Evolutionary conservation across 139 green algal genomes (phyloP).

Genomic region (Edaphochlamys debaryana): DNA sequence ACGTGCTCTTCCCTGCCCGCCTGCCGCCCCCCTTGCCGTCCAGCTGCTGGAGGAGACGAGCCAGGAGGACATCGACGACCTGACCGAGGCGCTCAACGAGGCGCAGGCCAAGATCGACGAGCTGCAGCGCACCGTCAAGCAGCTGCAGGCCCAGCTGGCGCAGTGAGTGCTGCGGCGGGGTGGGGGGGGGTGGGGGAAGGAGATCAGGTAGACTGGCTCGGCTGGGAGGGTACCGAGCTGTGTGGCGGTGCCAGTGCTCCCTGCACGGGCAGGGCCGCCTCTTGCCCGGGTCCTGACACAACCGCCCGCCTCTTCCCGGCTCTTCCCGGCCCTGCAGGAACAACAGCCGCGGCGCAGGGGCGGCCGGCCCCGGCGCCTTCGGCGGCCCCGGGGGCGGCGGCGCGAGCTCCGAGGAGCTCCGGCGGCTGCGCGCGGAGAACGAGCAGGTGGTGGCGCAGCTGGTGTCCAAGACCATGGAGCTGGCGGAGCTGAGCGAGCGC

Average conservation of each 20-base stretch:
- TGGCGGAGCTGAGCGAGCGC: conserved; percentile 56
- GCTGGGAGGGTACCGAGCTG: no score
- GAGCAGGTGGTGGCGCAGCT: conserved; percentile 56
- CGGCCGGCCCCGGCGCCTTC: not conserved
- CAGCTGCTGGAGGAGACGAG: conserved; percentile 49
- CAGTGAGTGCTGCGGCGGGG: conserved; percentile 27
- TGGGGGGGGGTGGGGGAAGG: no score
- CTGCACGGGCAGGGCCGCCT: no score
- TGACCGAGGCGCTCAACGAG: conserved; percentile 53
- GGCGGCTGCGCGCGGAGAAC: conserved; percentile 44
- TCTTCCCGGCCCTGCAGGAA: no score
- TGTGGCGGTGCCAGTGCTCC: no score
- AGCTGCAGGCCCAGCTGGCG: conserved; percentile 26
- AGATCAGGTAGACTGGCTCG: no score
- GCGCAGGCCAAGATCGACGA: conserved; percentile 32
- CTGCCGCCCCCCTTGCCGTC: no score
- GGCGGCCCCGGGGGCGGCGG: not conserved
- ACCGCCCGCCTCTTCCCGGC: no score
- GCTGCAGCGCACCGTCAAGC: conserved; percentile 42
- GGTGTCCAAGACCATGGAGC: conserved; percentile 58
- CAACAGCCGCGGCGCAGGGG: no score
- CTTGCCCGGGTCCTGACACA: no score
- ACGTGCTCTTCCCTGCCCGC: no score
- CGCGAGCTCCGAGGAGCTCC: conserved; percentile 35
- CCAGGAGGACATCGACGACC: conserved; percentile 54